Conservation (phyloP, 148 eudicot species). For the Chenopodium album region DNA sequence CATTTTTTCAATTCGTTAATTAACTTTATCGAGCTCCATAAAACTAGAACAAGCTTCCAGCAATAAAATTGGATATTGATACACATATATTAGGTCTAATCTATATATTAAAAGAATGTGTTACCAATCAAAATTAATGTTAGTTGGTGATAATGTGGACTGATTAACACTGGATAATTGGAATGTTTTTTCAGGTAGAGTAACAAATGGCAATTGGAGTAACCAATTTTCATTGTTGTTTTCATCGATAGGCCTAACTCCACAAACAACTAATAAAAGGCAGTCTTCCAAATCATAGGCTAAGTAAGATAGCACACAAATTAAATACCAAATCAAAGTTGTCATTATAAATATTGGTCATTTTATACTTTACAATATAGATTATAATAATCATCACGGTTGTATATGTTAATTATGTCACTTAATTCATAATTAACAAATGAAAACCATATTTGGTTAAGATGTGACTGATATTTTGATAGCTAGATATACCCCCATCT, state of each 20-base stretch:
- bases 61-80: neutral
- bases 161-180: neutral
- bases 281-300: neutral
- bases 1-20: neutral
- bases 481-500: neutral
- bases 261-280: neutral
- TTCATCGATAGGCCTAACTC: conserved; percentile 8
- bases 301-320: neutral
- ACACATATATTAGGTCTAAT: neutral
- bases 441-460: neutral
- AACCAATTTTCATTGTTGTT: neutral
- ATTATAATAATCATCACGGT: neutral
- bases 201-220: conserved; percentile 6
- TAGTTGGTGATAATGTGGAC: conserved; percentile 4
- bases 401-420: neutral
- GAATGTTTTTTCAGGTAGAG: neutral
- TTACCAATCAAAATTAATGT: neutral
- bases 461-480: conserved; percentile 7
- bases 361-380: neutral
- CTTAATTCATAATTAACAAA: neutral
- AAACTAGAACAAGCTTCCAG: neutral
- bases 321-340: neutral
- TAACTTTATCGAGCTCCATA: neutral
- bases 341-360: neutral
- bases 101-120: neutral